phyloP scores from a whole-genome alignment of 2,329 filamentous ascomycete genomes.

The Nemania sp. region DNA sequence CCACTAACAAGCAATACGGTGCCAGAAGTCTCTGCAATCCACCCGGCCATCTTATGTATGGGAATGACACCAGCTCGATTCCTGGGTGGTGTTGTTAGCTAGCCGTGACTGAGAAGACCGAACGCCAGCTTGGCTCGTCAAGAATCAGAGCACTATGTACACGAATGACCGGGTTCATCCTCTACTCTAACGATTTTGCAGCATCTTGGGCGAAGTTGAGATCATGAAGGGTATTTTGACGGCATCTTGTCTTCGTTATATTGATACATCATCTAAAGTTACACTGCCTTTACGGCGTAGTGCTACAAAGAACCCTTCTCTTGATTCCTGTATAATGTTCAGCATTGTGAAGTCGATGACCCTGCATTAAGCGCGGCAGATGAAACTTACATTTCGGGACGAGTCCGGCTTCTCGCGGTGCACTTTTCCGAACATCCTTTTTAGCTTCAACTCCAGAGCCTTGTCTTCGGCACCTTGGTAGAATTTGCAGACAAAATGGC shows the following conservation, averaged over 20 bases:
- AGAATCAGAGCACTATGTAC: no score
- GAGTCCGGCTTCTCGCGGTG: constrained; percentile 88
- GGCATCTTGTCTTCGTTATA: constrained; percentile 7
- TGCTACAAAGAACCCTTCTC: constrained; percentile 85
- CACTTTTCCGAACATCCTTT: constrained; percentile 77
- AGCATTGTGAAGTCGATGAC: not conserved
- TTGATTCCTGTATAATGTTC: constrained; percentile 67
- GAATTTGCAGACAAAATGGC: constrained; percentile 96
- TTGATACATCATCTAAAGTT: constrained; percentile 30
- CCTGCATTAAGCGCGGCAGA: not conserved
- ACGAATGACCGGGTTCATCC: no score
- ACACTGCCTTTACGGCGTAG: constrained; percentile 64
- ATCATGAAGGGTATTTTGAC: not conserved
- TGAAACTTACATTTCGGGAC: constrained; percentile 72
- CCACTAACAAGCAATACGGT: constrained; percentile 22
- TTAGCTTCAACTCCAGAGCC: constrained; percentile 72
- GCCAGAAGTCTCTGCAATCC: constrained; percentile 23
- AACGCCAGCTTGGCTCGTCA: not conserved
- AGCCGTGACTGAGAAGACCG: not conserved
- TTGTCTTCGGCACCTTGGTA: constrained; percentile 91
- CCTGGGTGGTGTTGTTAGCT: constrained; percentile 29
- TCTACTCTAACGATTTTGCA: no score
- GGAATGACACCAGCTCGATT: constrained; percentile 25
- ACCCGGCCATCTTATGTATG: constrained; percentile 24
- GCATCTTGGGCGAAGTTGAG: not conserved